These are phyloP conservation scores for Tillandsia leiboldiana DNA, from an alignment of 176 grass and related monocot species.

Conservation along the genomic window DNA sequence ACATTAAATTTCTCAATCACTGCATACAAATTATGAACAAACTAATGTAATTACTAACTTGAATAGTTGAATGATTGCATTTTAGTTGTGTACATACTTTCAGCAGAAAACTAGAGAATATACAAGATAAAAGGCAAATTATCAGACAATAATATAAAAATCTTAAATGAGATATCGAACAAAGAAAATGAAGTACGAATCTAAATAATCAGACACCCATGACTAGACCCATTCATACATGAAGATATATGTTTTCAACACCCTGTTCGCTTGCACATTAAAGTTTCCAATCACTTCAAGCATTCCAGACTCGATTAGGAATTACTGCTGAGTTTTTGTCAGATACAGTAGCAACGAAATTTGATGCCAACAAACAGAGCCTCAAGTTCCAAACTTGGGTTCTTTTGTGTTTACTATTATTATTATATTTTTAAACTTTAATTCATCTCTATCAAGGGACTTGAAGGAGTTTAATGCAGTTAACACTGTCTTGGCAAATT, in stretches of 20 bases:
- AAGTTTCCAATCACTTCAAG: not conserved
- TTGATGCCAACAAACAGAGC: not conserved
- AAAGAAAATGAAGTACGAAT: not conserved
- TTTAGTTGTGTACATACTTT: not conserved
- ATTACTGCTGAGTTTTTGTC: not conserved
- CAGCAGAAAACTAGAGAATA: not conserved
- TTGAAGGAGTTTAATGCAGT: not conserved
- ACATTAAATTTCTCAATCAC: conserved; percentile 24
- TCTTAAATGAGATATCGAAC: too few relatives aligned
- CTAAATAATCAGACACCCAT: not conserved
- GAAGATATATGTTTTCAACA: too few relatives aligned
- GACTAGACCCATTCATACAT: too few relatives aligned
- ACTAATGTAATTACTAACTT: conserved; percentile 10
- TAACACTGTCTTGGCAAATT: too few relatives aligned
- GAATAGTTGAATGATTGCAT: not conserved
- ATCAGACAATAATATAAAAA: too few relatives aligned
- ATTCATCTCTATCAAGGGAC: not conserved
- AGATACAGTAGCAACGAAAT: not conserved
- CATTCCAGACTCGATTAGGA: not conserved
- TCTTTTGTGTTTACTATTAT: too few relatives aligned
- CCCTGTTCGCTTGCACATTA: too few relatives aligned
- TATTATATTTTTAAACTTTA: not conserved
- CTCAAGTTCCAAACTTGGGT: not conserved
- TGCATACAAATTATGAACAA: conserved; percentile 30
- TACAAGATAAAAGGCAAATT: not conserved